Evolutionary conservation across 2,329 filamentous ascomycete genomes (phyloP).

Genomic region (Beauveria varroae): DNA sequence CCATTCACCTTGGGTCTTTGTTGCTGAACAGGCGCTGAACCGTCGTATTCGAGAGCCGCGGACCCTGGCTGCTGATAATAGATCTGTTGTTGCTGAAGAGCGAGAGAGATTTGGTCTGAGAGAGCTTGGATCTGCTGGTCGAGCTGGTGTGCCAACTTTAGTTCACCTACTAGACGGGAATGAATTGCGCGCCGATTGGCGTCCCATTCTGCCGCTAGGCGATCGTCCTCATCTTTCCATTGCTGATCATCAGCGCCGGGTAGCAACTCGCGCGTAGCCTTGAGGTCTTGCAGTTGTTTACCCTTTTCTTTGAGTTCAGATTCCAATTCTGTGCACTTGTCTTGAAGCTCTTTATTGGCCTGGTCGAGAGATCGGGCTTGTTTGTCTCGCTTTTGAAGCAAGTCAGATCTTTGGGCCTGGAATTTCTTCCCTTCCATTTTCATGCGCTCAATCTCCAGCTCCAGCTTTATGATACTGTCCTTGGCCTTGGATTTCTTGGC

Average conservation of each 20-base stretch:
- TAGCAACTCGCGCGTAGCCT: slow-evolving; percentile 59
- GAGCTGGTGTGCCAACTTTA: slow-evolving; percentile 37
- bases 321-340: slow-evolving; percentile 58
- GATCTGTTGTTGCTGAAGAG: slow-evolving; percentile 35
- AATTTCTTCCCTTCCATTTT: slow-evolving; percentile 46
- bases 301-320: slow-evolving; percentile 59
- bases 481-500: slow-evolving; percentile 61
- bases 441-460: slow-evolving; percentile 55
- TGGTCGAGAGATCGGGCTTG: slow-evolving; percentile 45
- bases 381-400: slow-evolving; percentile 43
- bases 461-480: slow-evolving; percentile 63
- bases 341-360: slow-evolving; percentile 54
- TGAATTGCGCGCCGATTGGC: slow-evolving; percentile 46
- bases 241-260: slow-evolving; percentile 54
- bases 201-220: slow-evolving; percentile 50
- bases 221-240: slow-evolving; percentile 42
- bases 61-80: slow-evolving; percentile 40
- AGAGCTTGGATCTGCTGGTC: slow-evolving; percentile 40
- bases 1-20: slow-evolving; percentile 42
- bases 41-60: slow-evolving; percentile 41
- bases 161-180: slow-evolving; percentile 38
- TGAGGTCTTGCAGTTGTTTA: slow-evolving; percentile 66
- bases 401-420: slow-evolving; percentile 42
- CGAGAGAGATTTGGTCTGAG: slow-evolving; percentile 37
- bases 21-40: slow-evolving; percentile 30